Conservation (phyloP, 1,139 yeast genomes). For the Hyphopichia khmerensis region DNA sequence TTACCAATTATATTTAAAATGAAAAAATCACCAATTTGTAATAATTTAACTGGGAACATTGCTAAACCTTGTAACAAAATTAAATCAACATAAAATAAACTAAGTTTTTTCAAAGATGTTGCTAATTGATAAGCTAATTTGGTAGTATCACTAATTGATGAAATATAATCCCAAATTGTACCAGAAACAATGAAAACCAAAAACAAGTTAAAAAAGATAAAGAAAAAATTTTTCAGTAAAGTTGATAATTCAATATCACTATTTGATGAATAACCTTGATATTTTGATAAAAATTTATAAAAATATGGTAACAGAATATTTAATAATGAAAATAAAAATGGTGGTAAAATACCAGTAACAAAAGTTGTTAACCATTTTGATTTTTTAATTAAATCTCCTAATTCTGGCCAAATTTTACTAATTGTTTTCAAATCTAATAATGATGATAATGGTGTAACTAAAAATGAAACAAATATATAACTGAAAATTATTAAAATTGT, state of each 20-base stretch:
- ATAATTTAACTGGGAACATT: constrained; percentile 72
- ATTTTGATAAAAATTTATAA: constrained; percentile 62
- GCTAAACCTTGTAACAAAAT: constrained; percentile 83
- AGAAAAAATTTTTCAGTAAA: constrained; percentile 74
- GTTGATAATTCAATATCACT: constrained; percentile 76
- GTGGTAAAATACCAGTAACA: constrained; percentile 75
- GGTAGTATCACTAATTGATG: constrained; percentile 74
- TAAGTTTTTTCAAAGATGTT: constrained; percentile 62
- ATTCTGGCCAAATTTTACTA: constrained; percentile 68
- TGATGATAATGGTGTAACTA: constrained; percentile 74
- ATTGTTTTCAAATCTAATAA: constrained; percentile 70
- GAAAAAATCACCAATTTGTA: constrained; percentile 40
- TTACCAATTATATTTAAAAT: constrained; percentile 30
- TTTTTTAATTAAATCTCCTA: constrained; percentile 57
- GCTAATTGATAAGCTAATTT: constrained; percentile 72
- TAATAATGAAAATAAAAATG: constrained; percentile 67
- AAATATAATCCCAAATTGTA: constrained; percentile 73
- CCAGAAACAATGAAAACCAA: constrained; percentile 80
- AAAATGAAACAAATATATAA: constrained; percentile 63
- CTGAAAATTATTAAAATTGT: constrained; percentile 62
- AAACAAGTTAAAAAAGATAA: constrained; percentile 74
- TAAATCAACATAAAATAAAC: constrained; percentile 79
- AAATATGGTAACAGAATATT: constrained; percentile 69
- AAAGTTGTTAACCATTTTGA: constrained; percentile 70
- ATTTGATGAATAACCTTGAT: constrained; percentile 71